Percentiles rank a stretch among this genome's conserved stretches.
Conservation (phyloP, 2,329 filamentous ascomycete genomes). For the Leptographium radiaticola region DNA sequence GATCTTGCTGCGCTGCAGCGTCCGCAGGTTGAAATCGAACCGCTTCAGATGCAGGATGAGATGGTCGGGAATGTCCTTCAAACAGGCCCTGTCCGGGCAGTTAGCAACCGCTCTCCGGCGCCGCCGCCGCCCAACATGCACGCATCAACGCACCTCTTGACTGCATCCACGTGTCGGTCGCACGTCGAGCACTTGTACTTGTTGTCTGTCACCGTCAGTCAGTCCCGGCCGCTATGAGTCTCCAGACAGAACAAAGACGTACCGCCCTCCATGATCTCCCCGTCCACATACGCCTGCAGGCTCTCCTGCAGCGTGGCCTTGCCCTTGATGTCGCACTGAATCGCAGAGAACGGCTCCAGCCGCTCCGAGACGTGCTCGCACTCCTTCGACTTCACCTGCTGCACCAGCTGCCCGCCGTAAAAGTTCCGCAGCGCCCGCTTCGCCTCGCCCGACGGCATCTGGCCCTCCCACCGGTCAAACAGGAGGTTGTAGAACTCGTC, state of each 20-base stretch:
- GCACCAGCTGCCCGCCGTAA: slow-evolving; percentile 82
- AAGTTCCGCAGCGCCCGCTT: slow-evolving; percentile 68
- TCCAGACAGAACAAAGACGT: slow-evolving; percentile 13
- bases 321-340: slow-evolving; percentile 93
- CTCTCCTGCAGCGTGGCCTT: slow-evolving; percentile 76
- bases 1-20: slow-evolving; percentile 76
- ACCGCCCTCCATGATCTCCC: slow-evolving; percentile 90
- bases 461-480: slow-evolving; percentile 80
- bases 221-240: slow-evolving; percentile 1
- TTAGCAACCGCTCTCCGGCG: background rate
- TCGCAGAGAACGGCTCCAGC: slow-evolving; percentile 81
- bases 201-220: slow-evolving; percentile 48
- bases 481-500: slow-evolving; percentile 95
- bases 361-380: slow-evolving; percentile 88
- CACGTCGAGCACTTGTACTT: slow-evolving; percentile 96
- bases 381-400: slow-evolving; percentile 91
- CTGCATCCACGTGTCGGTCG: slow-evolving; percentile 78
- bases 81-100: slow-evolving; percentile 53
- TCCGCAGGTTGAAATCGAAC: slow-evolving; percentile 68
- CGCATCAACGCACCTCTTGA: slow-evolving; percentile 51
- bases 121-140: background rate
- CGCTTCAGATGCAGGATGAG: slow-evolving; percentile 90
- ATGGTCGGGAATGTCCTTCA: slow-evolving; percentile 87
- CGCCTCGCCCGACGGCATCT: slow-evolving; percentile 53
- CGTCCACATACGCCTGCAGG: slow-evolving; percentile 86